A percentile compares a stretch with the other conserved stretches of the same genome.
phyloP scores from a whole-genome alignment of 345 rosid genomes.

The Eucalyptus sp. region DNA sequence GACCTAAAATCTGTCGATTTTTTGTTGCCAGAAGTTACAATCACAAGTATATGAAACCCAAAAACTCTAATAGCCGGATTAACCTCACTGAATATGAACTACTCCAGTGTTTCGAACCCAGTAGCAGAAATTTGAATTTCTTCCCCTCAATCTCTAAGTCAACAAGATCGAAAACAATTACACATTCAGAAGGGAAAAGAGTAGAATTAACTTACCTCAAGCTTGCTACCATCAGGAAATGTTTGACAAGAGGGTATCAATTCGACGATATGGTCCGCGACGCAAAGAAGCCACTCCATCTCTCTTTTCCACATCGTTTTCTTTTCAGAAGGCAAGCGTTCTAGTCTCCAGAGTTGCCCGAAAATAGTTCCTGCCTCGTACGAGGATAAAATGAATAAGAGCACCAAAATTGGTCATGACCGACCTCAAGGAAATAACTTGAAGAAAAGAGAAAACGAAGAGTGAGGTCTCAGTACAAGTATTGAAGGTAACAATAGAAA shows the following conservation, averaged over 20 bases:
- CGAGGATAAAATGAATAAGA: background rate
- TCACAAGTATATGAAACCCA: background rate
- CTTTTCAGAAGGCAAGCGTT: conserved; percentile 61
- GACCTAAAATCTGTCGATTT: background rate
- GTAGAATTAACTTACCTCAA: conserved; percentile 44
- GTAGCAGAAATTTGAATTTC: background rate
- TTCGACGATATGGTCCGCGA: conserved; percentile 87
- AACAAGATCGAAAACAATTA: background rate
- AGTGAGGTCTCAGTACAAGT: background rate
- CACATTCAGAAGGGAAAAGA: background rate
- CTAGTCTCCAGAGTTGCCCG: conserved; percentile 95
- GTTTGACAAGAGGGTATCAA: conserved; percentile 88
- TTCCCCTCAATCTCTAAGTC: background rate
- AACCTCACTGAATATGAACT: background rate
- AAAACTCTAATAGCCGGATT: background rate
- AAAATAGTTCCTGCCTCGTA: conserved; percentile 54
- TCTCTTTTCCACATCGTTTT: conserved; percentile 93
- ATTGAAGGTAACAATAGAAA: background rate
- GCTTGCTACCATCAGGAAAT: conserved; percentile 77
- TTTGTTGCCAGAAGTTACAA: background rate
- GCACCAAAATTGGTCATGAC: background rate
- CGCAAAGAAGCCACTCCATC: conserved; percentile 81
- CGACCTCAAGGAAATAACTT: background rate
- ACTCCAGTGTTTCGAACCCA: background rate
- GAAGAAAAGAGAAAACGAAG: background rate